phyloP scores from a whole-genome alignment of 192 early-diverging fungal species.

The Globomyces pollinis-pini region DNA sequence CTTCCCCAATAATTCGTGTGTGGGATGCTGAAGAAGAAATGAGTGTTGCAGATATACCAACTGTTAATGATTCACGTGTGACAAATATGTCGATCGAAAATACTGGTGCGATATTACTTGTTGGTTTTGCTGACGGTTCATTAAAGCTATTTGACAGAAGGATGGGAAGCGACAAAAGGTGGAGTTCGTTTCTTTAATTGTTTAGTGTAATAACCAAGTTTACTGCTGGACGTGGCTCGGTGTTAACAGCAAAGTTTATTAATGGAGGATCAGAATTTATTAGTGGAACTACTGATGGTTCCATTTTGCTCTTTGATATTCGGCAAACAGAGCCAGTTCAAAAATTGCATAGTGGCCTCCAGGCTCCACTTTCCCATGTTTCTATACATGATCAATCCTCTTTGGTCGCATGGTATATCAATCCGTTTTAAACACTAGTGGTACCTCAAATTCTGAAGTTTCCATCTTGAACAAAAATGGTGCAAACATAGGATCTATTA shows the following conservation, averaged over 20 bases:
- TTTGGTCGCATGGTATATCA: conserved; percentile 29
- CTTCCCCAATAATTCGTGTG: conserved; percentile 54
- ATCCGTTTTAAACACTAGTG: not conserved
- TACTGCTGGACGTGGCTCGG: not conserved
- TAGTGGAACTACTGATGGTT: conserved; percentile 43
- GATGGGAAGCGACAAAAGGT: conserved; percentile 45
- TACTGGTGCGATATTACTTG: conserved; percentile 55
- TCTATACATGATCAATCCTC: not conserved
- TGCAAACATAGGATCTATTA: not conserved
- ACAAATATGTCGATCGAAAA: conserved; percentile 61
- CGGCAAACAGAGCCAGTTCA: conserved; percentile 7
- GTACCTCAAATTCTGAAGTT: not conserved
- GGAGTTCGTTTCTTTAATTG: not conserved
- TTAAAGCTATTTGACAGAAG: conserved; percentile 67
- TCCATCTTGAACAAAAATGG: not conserved
- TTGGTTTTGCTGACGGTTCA: conserved; percentile 65
- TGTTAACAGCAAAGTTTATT: not conserved
- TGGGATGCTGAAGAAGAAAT: conserved; percentile 78
- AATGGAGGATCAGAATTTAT: conserved; percentile 42
- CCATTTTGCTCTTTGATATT: conserved; percentile 36
- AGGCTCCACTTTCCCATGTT: not conserved
- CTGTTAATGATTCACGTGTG: conserved; percentile 29
- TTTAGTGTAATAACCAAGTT: not conserved
- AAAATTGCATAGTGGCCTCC: not conserved
- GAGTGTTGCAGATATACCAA: conserved; percentile 50